Base-by-base conservation (phyloP, 2,329 filamentous ascomycete genomes). In the Cladosporium sp. region DNA sequence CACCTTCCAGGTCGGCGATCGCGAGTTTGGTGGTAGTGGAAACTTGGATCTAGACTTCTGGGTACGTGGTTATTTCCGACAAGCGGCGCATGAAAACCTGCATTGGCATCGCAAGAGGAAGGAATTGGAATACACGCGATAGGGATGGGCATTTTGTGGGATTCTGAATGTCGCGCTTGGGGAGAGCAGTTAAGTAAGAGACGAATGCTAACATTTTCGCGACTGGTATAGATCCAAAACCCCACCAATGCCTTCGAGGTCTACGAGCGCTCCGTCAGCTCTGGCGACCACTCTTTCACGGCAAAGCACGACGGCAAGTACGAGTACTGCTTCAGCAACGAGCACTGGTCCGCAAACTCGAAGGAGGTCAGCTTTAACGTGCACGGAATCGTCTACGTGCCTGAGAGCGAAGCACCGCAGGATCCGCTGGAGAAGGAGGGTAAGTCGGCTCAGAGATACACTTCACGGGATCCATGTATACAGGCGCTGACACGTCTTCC, bases 361-460 rank as follows among this genome's bases (percentile, higher is more conserved):
- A 98, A 98, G 76, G 93, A 98, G 72, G 92, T 98, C 50, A 95
- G 89, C 53, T 98, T 98, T 83, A 98, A 98, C 72, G 93, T 98
- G 49, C 93, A 98, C 74, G 93, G 93, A 63, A 89, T 98, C 60
- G 92, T 98, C 68, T 98, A 97, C 73, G 90, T 98, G 48, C 87
- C 88, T 52, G 93, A 97, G 72, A 78, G 81, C 55, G 92, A 97
- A 64, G 80, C 86, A 56, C 82, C 87, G 28, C 81, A 86, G 63
- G 92, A 97, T 67, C 93, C 93, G 16, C 77, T 98, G 61, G 93
- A 98, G 71, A 80, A 81, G 58, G 93, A 97, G 83, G 85, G 89
- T 92, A 78, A 57, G 77, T 68, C 22, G 22, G 22, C 22, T 3
- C 22, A 28, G 22, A 28, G 22, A 5, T 28, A 28, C 7, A 3